Conservation (phyloP, 1,284 basidiomycete genomes). For the Leccinum glutinopallens region DNA sequence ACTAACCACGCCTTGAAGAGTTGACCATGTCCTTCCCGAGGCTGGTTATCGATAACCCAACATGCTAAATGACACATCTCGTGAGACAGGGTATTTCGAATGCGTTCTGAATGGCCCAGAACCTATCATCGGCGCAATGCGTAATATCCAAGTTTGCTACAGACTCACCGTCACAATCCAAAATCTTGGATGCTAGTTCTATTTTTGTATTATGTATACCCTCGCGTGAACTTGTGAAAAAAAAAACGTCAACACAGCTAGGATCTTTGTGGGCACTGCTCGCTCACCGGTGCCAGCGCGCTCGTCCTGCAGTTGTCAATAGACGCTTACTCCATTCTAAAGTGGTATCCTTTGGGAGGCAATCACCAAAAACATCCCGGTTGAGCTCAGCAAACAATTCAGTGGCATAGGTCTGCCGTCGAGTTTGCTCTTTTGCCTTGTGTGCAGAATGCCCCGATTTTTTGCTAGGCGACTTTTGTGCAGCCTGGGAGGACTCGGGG, state of each 20-base stretch:
- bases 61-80: conserved; percentile 88
- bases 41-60: conserved; percentile 73
- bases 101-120: conserved; percentile 52
- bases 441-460: conserved; percentile 39
- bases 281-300: conserved; percentile 63
- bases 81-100: conserved; percentile 78
- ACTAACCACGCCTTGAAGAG: conserved; percentile 72
- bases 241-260: neutral
- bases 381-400: conserved; percentile 85
- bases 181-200: conserved; percentile 75
- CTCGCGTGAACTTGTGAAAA: conserved; percentile 46
- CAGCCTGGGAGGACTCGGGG: conserved; percentile 13
- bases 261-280: neutral
- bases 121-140: neutral
- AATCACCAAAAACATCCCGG: conserved; percentile 70
- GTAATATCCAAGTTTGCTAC: neutral
- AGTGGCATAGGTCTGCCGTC: conserved; percentile 56
- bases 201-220: conserved; percentile 60
- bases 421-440: conserved; percentile 46
- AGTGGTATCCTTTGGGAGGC: conserved; percentile 66
- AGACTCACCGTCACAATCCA: conserved; percentile 66
- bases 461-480: conserved; percentile 32
- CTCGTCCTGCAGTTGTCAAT: conserved; percentile 76
- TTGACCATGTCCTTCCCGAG: conserved; percentile 68
- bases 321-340: conserved; percentile 76